Base-by-base conservation (phyloP, 2,329 filamentous ascomycete genomes). In the Cladosporium halotolerans region DNA sequence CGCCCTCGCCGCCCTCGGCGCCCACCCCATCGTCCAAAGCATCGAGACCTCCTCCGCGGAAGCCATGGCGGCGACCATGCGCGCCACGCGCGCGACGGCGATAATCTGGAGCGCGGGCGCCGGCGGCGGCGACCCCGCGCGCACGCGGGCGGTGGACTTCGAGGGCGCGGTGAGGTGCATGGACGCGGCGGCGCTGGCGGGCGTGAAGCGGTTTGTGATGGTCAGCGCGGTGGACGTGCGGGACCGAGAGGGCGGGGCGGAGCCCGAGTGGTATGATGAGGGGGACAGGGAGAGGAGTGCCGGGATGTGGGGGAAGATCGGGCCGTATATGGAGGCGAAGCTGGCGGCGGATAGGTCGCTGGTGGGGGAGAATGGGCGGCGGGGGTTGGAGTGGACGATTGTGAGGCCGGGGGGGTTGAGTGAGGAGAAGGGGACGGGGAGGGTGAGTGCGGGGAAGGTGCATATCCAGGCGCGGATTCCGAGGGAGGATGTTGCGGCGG, bases 161-260 rank as follows among this genome's bases (percentile, higher is more conserved):
- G 82, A 86, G 61, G 84, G 83, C 2, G 83, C 82, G 9, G 77
- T 78, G 41, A 74, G 81, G 64, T 82, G 83, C 64, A 79, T 85
- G 70, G 75, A 77, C 46, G 82, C 83, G 4, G 76, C 82, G 0
- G 76, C 79, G 16, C 67, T 76, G 7, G 75, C 76, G 0, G 76
- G 80, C 0, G 72, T 86, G 56, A 80, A 71, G 3, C 79, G 81
- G 55, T 86, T 86, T 69, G 74, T 88, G 45, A 76, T 86, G 60
- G 73, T 88, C 49, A 85, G 82, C 0, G 84, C 84, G 58, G 66
- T 80, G 9, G 74, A 74, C 54, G 79, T 79, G 14, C 77, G 84
- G 19, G 73, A 75, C 61, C 65, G 68, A 1, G 66, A 66, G 52
- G 66, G 58, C 8, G 64, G 61, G 62, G 66, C 69, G 2, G 64